Percentiles rank a stretch among this genome's conserved stretches.
phyloP scores from a whole-genome alignment of 148 eudicot species.

The Selenicereus undatus region DNA sequence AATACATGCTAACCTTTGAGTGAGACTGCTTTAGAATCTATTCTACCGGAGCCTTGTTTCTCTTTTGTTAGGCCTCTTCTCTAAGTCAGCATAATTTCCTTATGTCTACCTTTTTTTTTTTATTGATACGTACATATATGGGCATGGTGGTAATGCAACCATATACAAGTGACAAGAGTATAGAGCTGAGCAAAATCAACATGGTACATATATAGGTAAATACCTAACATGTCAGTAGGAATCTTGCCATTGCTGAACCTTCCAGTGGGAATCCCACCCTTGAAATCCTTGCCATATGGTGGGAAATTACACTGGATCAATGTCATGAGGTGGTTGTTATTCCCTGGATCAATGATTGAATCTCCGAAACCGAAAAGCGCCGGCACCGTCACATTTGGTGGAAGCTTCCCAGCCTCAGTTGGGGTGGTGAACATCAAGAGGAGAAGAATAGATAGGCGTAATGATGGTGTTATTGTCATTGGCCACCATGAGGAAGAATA shows the following conservation, averaged over 20 bases:
- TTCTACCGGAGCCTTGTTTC: too few species aligned
- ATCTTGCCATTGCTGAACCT: constrained; percentile 66
- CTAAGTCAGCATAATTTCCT: too few species aligned
- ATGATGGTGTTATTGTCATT: not conserved
- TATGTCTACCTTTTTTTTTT: too few species aligned
- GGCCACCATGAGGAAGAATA: not conserved
- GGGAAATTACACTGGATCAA: constrained; percentile 36
- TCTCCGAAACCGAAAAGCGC: constrained; percentile 60
- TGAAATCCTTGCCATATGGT: constrained; percentile 61
- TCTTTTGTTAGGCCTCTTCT: too few species aligned
- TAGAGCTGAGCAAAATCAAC: not conserved
- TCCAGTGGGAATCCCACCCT: constrained; percentile 50
- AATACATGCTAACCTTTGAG: too few species aligned
- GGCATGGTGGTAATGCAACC: too few species aligned
- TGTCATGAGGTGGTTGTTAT: constrained; percentile 41
- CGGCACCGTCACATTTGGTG: constrained; percentile 38
- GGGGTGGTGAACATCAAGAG: not conserved
- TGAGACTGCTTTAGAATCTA: too few species aligned
- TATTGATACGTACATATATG: too few species aligned
- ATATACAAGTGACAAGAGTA: too few species aligned
- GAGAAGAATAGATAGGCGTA: not conserved
- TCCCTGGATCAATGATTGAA: constrained; percentile 64
- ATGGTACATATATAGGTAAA: too few species aligned
- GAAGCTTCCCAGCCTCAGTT: constrained; percentile 25
- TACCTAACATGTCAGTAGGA: constrained; percentile 69